Base-by-base conservation (phyloP, 2,329 filamentous ascomycete genomes). In the Talaromyces sp. region DNA sequence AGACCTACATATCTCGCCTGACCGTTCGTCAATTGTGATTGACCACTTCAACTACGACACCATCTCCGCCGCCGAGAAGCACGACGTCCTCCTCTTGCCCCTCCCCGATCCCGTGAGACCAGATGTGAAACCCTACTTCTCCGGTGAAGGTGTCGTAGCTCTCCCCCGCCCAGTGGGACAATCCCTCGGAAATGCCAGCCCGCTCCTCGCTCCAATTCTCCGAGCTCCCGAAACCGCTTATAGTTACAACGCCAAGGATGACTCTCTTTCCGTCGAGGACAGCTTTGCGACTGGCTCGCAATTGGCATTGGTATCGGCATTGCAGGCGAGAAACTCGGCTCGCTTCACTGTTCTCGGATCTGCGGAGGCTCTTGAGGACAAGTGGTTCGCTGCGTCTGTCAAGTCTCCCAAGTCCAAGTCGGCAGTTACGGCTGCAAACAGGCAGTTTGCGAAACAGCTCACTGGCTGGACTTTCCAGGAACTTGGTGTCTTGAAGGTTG, bases 381-480 rank as follows among this genome's bases (percentile, higher is more conserved):
- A 88, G 78, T 98, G 94, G 92, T 93, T 97, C 73, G 89, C 90
- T 64, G 90, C 90, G 63, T 88, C 88, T 75, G 92, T 96, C 58
- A 85, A 89, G 78, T 79, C 80, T 8, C 76, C 81, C 13, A 76
- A 72, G 54, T 73, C 80, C 57, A 83, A 82, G 64, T 87, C 87
- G 74, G 80, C 84, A 67, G 81, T 85, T 50, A 85, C 86, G 76
- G 90, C 91, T 13, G 86, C 85, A 70, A 99, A 99, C 81, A 86
- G 88, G 72, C 91, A 91, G 63, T 98, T 99, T 74, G 90, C 91
- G 22, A 89, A 90, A 79, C 88, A 90, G 73, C 78, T 99, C 64
- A 89, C 90, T n/a, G 90, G 87, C n/a, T 99, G 95, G 95, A 88
- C 93, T 0, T 99, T 99, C 84, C 89, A 96, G 80, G 95, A 99